Conservation (phyloP, 2,329 filamentous ascomycete species). For the Xylaria multiplex region DNA sequence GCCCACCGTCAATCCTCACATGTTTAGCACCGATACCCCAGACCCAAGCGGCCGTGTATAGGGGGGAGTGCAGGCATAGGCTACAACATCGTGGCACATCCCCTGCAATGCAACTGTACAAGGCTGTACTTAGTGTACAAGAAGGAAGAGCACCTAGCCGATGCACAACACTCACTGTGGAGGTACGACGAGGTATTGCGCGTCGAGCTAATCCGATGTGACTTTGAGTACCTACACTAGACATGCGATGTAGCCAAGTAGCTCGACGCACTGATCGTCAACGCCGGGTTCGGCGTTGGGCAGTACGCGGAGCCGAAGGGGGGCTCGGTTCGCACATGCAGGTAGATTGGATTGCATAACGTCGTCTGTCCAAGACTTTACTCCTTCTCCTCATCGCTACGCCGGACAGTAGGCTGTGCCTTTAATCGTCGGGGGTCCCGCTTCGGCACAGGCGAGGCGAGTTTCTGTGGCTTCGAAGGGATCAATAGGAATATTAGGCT, state of each 20-base stretch:
- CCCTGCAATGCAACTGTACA: slow-evolving; percentile 60
- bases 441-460: slow-evolving; percentile 49
- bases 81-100: slow-evolving; percentile 61
- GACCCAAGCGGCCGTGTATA: slow-evolving; percentile 48
- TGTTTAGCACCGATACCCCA: slow-evolving; percentile 43
- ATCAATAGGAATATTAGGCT: slow-evolving; percentile 61
- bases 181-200: slow-evolving; percentile 57
- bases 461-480: slow-evolving; percentile 57
- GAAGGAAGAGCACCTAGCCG: slow-evolving; percentile 59
- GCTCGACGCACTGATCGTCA: slow-evolving; percentile 59
- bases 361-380: slow-evolving; percentile 58
- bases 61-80: slow-evolving; percentile 62
- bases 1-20: not conserved
- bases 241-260: slow-evolving; percentile 57
- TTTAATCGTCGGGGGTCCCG: slow-evolving; percentile 60
- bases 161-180: slow-evolving; percentile 55
- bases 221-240: slow-evolving; percentile 57
- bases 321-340: slow-evolving; percentile 53
- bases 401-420: slow-evolving; percentile 57
- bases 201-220: slow-evolving; percentile 57
- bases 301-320: slow-evolving; percentile 58
- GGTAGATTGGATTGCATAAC: slow-evolving; percentile 50
- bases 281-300: slow-evolving; percentile 61
- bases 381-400: slow-evolving; percentile 58
- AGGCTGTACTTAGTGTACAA: slow-evolving; percentile 61